Evolutionary conservation across 805 yeast genomes (phyloP), one percentile per base, ranked within the genome.

Genomic region (Wickerhamomyces queroliae): DNA sequence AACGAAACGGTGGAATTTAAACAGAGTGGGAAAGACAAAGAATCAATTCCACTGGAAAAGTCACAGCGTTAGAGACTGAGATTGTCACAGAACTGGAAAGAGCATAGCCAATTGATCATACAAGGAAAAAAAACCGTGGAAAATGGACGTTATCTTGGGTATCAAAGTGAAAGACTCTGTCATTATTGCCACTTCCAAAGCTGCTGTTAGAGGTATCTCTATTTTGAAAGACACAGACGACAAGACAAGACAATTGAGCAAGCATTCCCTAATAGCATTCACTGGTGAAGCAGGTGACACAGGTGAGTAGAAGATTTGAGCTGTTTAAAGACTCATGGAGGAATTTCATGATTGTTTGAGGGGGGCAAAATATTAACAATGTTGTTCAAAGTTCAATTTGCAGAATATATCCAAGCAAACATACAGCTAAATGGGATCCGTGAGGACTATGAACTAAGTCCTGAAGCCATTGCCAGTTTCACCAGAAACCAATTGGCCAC

Each of bases 261-360:
- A 79, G 28, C 91, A 83, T 58, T 76, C 85, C 39, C 67, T 90
- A 50, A 72, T 93, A 68, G 96, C 97, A 32, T 90, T 67, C 66
- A 83, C 95, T 2, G 99, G 99, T 41, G 99, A 93, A 61, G 75
- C 96, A 4, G 99, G 99, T 45, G 99, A 93, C 59, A 86, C 97
- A 7, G 66, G 66, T 60, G 44, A 15, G 62, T 55, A 9, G 13
- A n/a, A 20, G 31, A 12, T 16, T 15, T 9, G 15, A 18, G 6
- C 12, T 19, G 15, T 26, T 23, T 28, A 29, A n/a, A n/a, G n/a
- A n/a, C n/a, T n/a, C n/a, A n/a, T n/a, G n/a, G n/a, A n/a, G n/a
- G n/a, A n/a, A n/a, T n/a, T n/a, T n/a, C n/a, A n/a, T n/a, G n/a
- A n/a, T n/a, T n/a, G n/a, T n/a, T 19, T 4, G 32, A 20, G 8